phyloP scores from a whole-genome alignment of 169 alveolate species.

The Ichthyophthirius multifiliis region DNA sequence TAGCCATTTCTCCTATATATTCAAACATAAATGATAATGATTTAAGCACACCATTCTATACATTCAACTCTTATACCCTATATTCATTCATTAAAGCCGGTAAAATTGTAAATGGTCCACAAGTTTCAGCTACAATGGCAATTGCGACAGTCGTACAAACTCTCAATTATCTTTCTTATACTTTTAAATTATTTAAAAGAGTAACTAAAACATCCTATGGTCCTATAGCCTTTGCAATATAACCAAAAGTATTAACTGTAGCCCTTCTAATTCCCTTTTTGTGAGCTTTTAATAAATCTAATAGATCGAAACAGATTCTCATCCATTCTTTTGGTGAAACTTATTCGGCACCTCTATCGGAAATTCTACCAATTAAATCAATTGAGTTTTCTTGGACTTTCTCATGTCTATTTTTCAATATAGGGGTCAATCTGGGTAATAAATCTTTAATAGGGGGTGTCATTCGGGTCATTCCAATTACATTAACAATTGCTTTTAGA shows the following conservation, averaged over 20 bases:
- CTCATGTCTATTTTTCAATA: slow-evolving; percentile 98
- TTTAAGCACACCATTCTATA: slow-evolving; percentile 98
- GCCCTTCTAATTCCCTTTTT: slow-evolving; percentile 97
- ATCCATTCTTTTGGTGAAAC: slow-evolving; percentile 99
- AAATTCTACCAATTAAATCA: slow-evolving; percentile 97
- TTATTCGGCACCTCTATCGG: slow-evolving; percentile 99
- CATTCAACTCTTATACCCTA: slow-evolving; percentile 98
- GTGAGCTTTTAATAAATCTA: slow-evolving; percentile 95
- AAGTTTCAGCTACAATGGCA: slow-evolving; percentile 99
- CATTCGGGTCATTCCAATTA: slow-evolving; percentile 97
- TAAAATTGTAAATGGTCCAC: slow-evolving; percentile 99
- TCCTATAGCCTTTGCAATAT: slow-evolving; percentile 99
- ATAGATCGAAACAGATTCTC: slow-evolving; percentile 98
- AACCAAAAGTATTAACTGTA: slow-evolving; percentile 99
- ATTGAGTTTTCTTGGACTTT: slow-evolving; percentile 98
- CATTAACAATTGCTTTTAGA: slow-evolving; percentile 97
- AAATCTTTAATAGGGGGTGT: slow-evolving; percentile 99
- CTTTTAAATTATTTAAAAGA: slow-evolving; percentile 93
- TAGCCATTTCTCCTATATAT: slow-evolving; percentile 93
- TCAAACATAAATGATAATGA: slow-evolving; percentile 99
- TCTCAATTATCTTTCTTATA: slow-evolving; percentile 99
- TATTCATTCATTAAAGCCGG: slow-evolving; percentile 99
- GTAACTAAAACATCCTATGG: slow-evolving; percentile 98
- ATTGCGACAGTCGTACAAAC: slow-evolving; percentile 97
- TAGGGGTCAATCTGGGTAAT: slow-evolving; percentile 99